Conservation (phyloP, 1,284 basidiomycete species). For the Anthracocystis setariae region DNA sequence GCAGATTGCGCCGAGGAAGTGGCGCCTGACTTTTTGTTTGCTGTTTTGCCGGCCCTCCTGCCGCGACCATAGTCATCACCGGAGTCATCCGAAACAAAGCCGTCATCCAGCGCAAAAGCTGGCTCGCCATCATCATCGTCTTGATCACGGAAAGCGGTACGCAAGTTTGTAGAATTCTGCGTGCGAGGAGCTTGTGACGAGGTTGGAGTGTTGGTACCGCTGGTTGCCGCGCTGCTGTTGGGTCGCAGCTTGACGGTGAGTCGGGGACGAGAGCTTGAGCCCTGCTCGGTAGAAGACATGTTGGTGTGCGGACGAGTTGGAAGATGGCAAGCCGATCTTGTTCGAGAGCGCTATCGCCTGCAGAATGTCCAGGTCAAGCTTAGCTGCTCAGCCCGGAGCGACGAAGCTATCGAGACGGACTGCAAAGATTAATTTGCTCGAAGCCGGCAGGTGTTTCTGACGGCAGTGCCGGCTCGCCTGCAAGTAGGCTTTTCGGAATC, state of each 20-base stretch:
- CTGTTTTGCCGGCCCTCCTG: constrained; percentile 10
- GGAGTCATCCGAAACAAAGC: constrained; percentile 45
- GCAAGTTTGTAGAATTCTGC: constrained; percentile 26
- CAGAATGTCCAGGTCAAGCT: too few relatives aligned
- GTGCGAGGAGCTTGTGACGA: constrained; percentile 34
- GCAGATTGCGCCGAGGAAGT: constrained; percentile 4
- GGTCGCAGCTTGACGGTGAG: constrained; percentile 46
- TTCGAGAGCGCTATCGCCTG: too few relatives aligned
- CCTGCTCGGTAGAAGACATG: constrained; percentile 25
- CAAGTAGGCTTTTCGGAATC: too few relatives aligned
- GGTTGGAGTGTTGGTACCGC: constrained; percentile 20
- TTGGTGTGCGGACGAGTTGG: not conserved
- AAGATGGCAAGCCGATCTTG: too few relatives aligned
- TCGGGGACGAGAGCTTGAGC: constrained; percentile 20
- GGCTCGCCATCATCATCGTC: constrained; percentile 38
- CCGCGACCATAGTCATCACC: constrained; percentile 40
- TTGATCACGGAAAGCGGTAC: constrained; percentile 10
- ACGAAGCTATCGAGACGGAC: too few relatives aligned
- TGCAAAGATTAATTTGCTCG: too few relatives aligned
- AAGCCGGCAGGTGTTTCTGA: too few relatives aligned
- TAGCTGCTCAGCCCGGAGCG: too few relatives aligned
- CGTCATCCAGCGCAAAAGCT: constrained; percentile 35
- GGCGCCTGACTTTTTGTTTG: constrained; percentile 15
- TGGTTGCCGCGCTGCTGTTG: constrained; percentile 16
- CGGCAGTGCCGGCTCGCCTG: too few relatives aligned